phyloP scores from a whole-genome alignment of 2,329 filamentous ascomycete species.

The Neopestalotiopsis sp. region DNA sequence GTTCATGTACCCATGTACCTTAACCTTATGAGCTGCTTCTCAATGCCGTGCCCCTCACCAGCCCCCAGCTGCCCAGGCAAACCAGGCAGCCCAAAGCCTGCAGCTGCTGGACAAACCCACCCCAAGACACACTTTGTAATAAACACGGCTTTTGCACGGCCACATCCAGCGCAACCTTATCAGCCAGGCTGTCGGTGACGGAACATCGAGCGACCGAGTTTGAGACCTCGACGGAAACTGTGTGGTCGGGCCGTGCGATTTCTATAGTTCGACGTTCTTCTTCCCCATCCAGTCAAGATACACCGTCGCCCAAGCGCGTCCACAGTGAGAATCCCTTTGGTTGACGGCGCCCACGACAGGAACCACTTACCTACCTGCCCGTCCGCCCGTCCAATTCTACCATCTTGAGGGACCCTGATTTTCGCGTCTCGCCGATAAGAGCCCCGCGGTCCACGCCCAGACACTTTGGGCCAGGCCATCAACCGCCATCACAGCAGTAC shows the following conservation, averaged over 20 bases:
- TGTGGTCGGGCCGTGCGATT: constrained; percentile 18
- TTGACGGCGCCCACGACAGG: constrained; percentile 22
- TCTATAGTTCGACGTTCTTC: constrained; percentile 6
- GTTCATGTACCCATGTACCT: too few species aligned
- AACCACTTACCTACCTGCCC: background rate
- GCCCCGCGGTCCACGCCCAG: constrained; percentile 6
- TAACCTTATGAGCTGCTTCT: too few species aligned
- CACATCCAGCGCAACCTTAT: background rate
- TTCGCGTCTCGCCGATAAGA: constrained; percentile 3
- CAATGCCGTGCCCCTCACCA: too few species aligned
- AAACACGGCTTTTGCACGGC: too few species aligned
- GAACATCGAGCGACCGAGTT: constrained; percentile 13
- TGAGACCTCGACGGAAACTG: constrained; percentile 12
- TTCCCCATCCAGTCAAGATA: constrained; percentile 6
- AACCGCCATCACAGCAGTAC: constrained; percentile 6
- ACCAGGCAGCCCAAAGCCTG: too few species aligned
- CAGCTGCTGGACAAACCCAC: too few species aligned
- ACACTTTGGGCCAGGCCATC: background rate
- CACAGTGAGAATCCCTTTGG: constrained; percentile 20
- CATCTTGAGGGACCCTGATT: constrained; percentile 2
- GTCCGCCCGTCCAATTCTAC: background rate
- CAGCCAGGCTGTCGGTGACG: background rate
- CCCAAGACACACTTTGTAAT: too few species aligned
- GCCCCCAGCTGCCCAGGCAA: too few species aligned
- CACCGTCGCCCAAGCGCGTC: constrained; percentile 13